Percentiles rank a stretch among this genome's conserved stretches.
phyloP scores from a whole-genome alignment of 2,329 filamentous ascomycete genomes.

The Colletotrichum noveboracense region DNA sequence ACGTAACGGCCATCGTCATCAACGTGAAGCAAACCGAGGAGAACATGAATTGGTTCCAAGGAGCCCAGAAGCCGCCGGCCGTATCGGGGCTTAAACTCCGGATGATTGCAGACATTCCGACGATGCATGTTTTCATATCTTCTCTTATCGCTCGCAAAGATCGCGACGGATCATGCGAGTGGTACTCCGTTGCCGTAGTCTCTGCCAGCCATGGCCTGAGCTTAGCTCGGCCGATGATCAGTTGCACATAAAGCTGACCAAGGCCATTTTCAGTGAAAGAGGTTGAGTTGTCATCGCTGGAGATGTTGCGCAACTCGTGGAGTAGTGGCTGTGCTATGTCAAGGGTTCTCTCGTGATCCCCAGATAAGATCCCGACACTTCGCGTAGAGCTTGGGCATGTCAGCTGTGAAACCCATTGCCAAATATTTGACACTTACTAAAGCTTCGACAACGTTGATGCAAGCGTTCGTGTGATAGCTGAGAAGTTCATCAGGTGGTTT shows the following conservation, averaged over 20 bases:
- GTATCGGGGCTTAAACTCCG: constrained; percentile 13
- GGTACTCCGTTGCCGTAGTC: neutral
- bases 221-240: neutral
- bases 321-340: neutral
- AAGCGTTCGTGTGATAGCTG: neutral
- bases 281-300: neutral
- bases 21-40: constrained; percentile 23
- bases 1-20: constrained; percentile 18
- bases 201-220: neutral
- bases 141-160: neutral
- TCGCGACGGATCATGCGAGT: neutral
- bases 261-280: neutral
- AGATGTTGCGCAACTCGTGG: neutral
- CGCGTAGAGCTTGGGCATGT: neutral
- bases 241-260: neutral
- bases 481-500: neutral
- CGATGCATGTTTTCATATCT: neutral
- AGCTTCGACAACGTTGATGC: neutral
- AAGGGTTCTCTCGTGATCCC: neutral
- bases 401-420: neutral
- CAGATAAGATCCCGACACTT: neutral
- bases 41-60: constrained; percentile 22
- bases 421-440: neutral
- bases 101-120: neutral
- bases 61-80: constrained; percentile 21